These are phyloP conservation scores for Phenoliferia sp. DNA, from an alignment of 1,284 basidiomycete genomes.

Conservation along the genomic window DNA sequence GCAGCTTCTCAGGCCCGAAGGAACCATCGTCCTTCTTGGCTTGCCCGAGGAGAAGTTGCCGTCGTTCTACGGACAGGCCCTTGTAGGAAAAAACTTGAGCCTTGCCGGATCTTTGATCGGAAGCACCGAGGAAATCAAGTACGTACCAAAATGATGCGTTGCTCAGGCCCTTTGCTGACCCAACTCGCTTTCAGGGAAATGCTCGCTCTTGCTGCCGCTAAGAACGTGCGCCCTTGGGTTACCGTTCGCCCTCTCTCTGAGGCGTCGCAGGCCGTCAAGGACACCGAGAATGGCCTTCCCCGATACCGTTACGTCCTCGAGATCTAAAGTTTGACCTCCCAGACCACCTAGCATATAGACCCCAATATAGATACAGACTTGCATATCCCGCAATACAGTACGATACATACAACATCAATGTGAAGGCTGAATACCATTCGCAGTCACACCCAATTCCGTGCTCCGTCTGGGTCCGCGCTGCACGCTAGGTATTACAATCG, in stretches of 20 bases:
- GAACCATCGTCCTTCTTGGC: slow-evolving; percentile 45
- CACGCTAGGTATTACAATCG: too few species aligned
- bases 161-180: background rate
- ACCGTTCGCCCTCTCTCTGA: slow-evolving; percentile 48
- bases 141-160: background rate
- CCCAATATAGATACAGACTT: too few species aligned
- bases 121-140: slow-evolving; percentile 42
- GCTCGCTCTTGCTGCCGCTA: slow-evolving; percentile 41
- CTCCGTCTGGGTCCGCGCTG: too few species aligned
- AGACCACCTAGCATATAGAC: too few species aligned
- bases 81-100: slow-evolving; percentile 26
- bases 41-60: slow-evolving; percentile 30
- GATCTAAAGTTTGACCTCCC: too few species aligned
- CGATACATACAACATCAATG: too few species aligned
- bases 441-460: too few species aligned
- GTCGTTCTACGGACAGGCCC: slow-evolving; percentile 16
- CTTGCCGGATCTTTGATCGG: slow-evolving; percentile 41
- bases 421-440: too few species aligned
- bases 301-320: too few species aligned
- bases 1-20: slow-evolving; percentile 43
- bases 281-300: slow-evolving; percentile 37
- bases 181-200: slow-evolving; percentile 33
- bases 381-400: too few species aligned
- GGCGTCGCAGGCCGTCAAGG: slow-evolving; percentile 46
- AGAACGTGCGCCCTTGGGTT: slow-evolving; percentile 43